Evolutionary conservation across 2,329 filamentous ascomycete species (phyloP), one percentile per base, ranked within the genome.

Genomic region (Claviceps arundinis): DNA sequence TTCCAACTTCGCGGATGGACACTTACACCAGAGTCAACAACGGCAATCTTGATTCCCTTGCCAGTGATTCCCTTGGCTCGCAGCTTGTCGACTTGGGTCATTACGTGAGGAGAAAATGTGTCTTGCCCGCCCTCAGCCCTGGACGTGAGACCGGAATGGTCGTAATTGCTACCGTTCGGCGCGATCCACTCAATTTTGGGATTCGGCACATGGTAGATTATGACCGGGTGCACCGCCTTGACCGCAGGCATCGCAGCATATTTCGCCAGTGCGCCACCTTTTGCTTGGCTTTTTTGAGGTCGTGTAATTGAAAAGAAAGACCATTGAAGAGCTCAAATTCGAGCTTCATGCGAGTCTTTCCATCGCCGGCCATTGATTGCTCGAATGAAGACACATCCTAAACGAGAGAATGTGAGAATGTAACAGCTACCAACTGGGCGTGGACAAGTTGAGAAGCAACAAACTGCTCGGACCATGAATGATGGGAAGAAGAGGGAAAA

Each of bases 61-160:
- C 77, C 77, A 0, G 68, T 73, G 52, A 73, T 56, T 0, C 74
- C 75, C 53, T 72, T 62, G 14, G 69, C 70, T 37, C 68, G 69
- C 38, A 80, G 66, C 68, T 73, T 71, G 60, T 77, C 72, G 17
- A 80, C 71, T 62, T 79, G 76, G 2, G 75, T 78, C 74, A 78
- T 77, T 54, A 75, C 59, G 50, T 80, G 77, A 2, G 76, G 70
- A n/a, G 70, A 65, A 54, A 73, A 75, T 0, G 62, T 68, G 52
- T 75, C 71, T 0, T n/a, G 47, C 6, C 40, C 30, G 5, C 56
- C 52, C 9, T 62, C 57, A n/a, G 53, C 58, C 8, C 55, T 56
- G 24, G 57, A 63, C 9, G 54, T 48, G 2, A 57, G 53, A 4
- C 55, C 56, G 34, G 41, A 47, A 19, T 42, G 38, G 3, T 60